phyloP scores from a whole-genome alignment of 148 eudicot genomes.

The Heliosperma pusillum region DNA sequence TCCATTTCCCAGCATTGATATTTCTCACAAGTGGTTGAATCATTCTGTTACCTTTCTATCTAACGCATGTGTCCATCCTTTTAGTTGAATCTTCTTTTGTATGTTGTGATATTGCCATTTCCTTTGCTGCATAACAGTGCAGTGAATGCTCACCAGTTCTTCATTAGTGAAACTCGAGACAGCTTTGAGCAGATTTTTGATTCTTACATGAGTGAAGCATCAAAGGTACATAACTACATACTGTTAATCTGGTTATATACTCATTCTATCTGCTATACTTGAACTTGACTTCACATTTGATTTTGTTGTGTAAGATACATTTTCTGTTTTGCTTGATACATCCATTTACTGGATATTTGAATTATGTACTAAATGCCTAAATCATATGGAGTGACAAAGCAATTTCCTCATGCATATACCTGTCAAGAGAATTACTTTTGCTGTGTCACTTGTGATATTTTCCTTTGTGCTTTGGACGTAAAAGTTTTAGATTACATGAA shows the following conservation, averaged over 20 bases:
- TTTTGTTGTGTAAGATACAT: not conserved
- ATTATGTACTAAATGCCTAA: too few species aligned
- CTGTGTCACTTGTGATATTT: not conserved
- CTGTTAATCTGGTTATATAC: not conserved
- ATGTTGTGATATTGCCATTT: conserved; percentile 49
- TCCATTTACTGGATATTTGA: not conserved
- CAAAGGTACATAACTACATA: conserved; percentile 64
- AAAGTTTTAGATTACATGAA: not conserved
- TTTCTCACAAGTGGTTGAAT: conserved; percentile 5
- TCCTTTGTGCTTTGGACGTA: not conserved
- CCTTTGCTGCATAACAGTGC: conserved; percentile 65
- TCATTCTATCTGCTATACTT: not conserved
- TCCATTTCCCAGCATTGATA: conserved; percentile 83
- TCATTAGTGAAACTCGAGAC: conserved; percentile 86
- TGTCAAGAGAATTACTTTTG: not conserved
- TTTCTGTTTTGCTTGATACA: not conserved
- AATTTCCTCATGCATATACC: not conserved
- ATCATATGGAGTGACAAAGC: too few species aligned
- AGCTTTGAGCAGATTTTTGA: conserved; percentile 87
- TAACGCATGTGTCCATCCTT: conserved; percentile 13
- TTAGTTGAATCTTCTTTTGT: conserved; percentile 16
- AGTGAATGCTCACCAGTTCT: conserved; percentile 90
- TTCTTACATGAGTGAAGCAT: conserved; percentile 87
- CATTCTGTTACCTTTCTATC: not conserved
- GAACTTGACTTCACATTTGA: not conserved